These are phyloP conservation scores for Ampelomyces quisqualis DNA, from an alignment of 2,329 filamentous ascomycete genomes.

Conservation along the genomic window DNA sequence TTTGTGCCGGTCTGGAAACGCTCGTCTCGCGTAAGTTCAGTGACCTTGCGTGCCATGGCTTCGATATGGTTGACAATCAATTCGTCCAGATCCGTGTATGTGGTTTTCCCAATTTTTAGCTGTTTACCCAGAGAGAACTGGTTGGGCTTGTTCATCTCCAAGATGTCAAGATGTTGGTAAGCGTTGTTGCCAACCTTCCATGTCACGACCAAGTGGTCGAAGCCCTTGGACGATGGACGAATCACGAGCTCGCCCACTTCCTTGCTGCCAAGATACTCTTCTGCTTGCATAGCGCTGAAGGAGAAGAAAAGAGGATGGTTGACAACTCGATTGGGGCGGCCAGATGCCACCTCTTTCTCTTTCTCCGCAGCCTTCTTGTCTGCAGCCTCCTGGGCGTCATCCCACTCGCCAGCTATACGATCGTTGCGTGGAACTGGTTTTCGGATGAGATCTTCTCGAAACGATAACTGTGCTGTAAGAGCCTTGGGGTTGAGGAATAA, in stretches of 20 bases:
- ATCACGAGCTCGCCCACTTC: constrained; percentile 89
- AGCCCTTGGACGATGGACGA: constrained; percentile 89
- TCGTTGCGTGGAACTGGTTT: constrained; percentile 57
- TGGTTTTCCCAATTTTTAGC: constrained; percentile 85
- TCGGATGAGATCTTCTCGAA: constrained; percentile 78
- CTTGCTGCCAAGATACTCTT: constrained; percentile 88
- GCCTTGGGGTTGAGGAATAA: constrained; percentile 83
- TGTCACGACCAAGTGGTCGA: constrained; percentile 91
- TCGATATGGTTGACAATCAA: constrained; percentile 96
- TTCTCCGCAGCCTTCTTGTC: constrained; percentile 76
- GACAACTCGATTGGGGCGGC: constrained; percentile 88
- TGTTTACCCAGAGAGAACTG: constrained; percentile 90
- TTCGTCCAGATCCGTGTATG: constrained; percentile 94
- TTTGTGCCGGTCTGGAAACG: constrained; percentile 85
- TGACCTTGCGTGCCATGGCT: constrained; percentile 96
- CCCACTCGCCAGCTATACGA: constrained; percentile 80
- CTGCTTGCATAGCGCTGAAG: constrained; percentile 88
- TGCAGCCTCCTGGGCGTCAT: constrained; percentile 74
- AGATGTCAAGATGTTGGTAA: constrained; percentile 97
- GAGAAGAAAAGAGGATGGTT: constrained; percentile 96
- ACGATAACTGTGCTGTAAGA: constrained; percentile 78
- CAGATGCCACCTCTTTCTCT: constrained; percentile 82
- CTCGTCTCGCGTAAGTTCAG: constrained; percentile 91
- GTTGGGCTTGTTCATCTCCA: constrained; percentile 95
- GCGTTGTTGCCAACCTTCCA: constrained; percentile 97